These are phyloP conservation scores for Vicia faba DNA, from an alignment of 306 rosid genomes.

Conservation along the genomic window DNA sequence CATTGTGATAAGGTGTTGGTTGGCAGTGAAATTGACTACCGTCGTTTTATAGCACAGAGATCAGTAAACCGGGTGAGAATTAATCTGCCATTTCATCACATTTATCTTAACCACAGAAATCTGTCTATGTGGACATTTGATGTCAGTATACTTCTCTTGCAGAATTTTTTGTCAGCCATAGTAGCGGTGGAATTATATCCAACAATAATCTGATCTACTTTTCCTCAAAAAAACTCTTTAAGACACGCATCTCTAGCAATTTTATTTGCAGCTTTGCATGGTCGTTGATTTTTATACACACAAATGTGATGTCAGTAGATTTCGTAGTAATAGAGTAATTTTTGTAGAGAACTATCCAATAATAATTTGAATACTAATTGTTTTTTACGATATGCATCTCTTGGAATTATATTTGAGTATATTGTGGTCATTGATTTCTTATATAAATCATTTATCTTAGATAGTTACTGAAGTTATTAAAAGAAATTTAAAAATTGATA, in stretches of 20 bases:
- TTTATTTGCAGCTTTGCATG: conserved; percentile 4
- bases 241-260: not conserved
- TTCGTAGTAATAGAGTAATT: conserved; percentile 10
- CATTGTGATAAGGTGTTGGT: conserved; percentile 74
- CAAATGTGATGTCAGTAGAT: conserved; percentile 10
- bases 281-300: conserved; percentile 5
- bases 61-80: conserved; percentile 62
- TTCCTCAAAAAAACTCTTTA: conserved; percentile 6
- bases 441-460: not conserved
- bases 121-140: conserved; percentile 2
- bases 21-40: conserved; percentile 91
- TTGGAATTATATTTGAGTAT: conserved; percentile 5
- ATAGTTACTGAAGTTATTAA: not conserved
- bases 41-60: conserved; percentile 76
- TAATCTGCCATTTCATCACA: conserved; percentile 25
- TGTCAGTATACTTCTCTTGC: not conserved
- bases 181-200: not conserved
- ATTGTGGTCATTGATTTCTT: conserved; percentile 13
- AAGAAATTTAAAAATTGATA: conserved; percentile 1
- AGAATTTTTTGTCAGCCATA: not conserved
- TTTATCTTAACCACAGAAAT: conserved; percentile 21
- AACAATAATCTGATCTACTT: conserved; percentile 19
- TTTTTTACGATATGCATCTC: not conserved
- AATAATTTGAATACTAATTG: not conserved
- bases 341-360: not conserved